Percentiles rank a stretch among this genome's conserved stretches.
phyloP scores from a whole-genome alignment of 2,329 filamentous ascomycete species.

The Hymenoscyphus occultus region DNA sequence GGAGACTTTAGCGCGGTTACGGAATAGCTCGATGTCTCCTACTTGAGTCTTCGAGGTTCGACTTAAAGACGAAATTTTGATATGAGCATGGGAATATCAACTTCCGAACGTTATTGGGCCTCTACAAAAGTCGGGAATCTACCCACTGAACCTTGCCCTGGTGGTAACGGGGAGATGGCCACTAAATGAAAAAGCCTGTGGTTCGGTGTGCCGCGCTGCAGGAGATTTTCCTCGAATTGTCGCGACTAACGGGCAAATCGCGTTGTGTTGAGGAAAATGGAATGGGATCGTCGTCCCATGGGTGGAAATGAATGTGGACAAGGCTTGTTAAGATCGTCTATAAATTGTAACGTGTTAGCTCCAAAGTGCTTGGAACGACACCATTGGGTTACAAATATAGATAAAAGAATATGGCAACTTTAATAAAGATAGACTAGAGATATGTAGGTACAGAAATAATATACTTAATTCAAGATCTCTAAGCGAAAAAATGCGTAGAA shows the following conservation, averaged over 20 bases:
- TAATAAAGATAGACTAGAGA: neutral
- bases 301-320: neutral
- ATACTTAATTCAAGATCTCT: neutral
- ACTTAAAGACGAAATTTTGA: too few relatives aligned
- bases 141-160: too few relatives aligned
- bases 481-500: neutral
- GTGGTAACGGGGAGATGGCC: neutral
- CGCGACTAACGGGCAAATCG: neutral
- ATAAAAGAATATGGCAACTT: too few relatives aligned
- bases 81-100: too few relatives aligned
- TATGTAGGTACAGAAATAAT: neutral
- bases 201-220: neutral
- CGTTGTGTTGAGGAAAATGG: neutral
- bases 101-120: too few relatives aligned
- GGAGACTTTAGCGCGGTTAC: constrained; percentile 1
- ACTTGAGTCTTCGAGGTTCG: neutral
- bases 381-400: too few relatives aligned
- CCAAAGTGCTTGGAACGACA: too few relatives aligned
- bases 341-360: neutral
- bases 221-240: neutral
- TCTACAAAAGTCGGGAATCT: neutral
- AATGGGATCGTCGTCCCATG: neutral
- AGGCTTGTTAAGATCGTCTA: neutral
- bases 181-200: neutral
- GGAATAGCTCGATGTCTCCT: neutral